phyloP scores from a whole-genome alignment of 345 rosid species.

The Arabidopsis suecica region DNA sequence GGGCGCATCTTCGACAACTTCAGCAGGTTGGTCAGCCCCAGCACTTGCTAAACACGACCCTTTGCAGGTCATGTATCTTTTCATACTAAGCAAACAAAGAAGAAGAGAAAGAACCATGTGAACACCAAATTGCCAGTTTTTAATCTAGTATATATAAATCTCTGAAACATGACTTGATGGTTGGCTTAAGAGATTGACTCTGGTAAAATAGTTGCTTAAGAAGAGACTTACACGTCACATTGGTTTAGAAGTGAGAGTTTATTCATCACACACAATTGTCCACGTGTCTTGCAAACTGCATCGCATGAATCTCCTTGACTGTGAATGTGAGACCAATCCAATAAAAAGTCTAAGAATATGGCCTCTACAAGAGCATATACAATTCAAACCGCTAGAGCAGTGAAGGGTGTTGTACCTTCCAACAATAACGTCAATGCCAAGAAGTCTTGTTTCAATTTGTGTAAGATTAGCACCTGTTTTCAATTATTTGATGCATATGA shows the following conservation, averaged over 20 bases:
- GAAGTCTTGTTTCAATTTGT: constrained; percentile 68
- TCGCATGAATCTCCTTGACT: constrained; percentile 96
- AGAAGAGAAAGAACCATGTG: constrained; percentile 12
- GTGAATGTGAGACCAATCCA: constrained; percentile 40
- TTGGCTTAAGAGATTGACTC: not conserved
- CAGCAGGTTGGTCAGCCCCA: constrained; percentile 94
- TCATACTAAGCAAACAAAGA: constrained; percentile 57
- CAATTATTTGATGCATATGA: constrained; percentile 15
- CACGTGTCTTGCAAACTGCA: constrained; percentile 75
- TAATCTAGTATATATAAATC: not conserved
- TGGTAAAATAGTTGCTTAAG: constrained; percentile 12
- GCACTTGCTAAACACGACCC: constrained; percentile 84
- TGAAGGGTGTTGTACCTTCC: constrained; percentile 61
- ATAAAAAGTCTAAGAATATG: constrained; percentile 19
- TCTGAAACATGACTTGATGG: constrained; percentile 10
- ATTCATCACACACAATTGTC: constrained; percentile 85
- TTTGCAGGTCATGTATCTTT: constrained; percentile 84
- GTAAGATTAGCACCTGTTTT: constrained; percentile 49
- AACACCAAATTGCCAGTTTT: constrained; percentile 8
- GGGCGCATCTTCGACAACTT: constrained; percentile 90
- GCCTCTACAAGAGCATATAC: constrained; percentile 12
- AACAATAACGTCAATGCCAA: constrained; percentile 76
- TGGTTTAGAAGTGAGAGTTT: constrained; percentile 85
- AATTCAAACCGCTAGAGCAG: constrained; percentile 15
- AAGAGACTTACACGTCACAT: constrained; percentile 73